A percentile compares a stretch with the other conserved stretches of the same genome.
phyloP scores from a whole-genome alignment of 257 asterid genomes.

The Hygrophila difformis region DNA sequence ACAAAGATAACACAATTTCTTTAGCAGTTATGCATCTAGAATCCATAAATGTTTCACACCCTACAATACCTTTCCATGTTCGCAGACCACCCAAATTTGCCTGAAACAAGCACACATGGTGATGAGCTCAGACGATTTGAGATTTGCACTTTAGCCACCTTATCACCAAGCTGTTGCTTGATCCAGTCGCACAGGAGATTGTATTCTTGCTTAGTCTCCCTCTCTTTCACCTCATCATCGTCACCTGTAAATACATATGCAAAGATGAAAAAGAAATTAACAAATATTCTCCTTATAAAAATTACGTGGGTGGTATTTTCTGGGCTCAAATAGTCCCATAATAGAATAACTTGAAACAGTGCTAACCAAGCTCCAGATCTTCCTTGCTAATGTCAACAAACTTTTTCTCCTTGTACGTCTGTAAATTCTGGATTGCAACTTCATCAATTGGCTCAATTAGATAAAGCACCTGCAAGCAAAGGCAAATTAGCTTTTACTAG shows the following conservation, averaged over 20 bases:
- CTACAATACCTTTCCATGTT: constrained; percentile 98
- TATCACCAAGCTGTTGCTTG: constrained; percentile 91
- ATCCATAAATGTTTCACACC: neutral
- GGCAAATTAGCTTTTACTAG: no score
- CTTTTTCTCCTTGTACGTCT: constrained; percentile 91
- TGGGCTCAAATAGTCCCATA: neutral
- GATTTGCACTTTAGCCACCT: constrained; percentile 94
- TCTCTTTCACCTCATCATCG: constrained; percentile 79
- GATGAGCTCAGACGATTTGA: constrained; percentile 94
- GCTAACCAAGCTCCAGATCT: constrained; percentile 90
- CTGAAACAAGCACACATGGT: constrained; percentile 98
- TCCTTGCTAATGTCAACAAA: constrained; percentile 98
- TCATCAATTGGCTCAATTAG: constrained; percentile 93
- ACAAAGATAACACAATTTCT: neutral
- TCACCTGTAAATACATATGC: constrained; percentile 39
- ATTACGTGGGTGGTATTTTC: neutral
- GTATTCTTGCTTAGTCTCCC: constrained; percentile 80
- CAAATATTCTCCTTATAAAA: no score
- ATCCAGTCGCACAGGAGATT: constrained; percentile 90
- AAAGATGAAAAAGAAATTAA: neutral
- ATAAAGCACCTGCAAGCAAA: constrained; percentile 77
- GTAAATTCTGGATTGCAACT: constrained; percentile 89
- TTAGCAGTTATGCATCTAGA: neutral
- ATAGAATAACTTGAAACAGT: neutral
- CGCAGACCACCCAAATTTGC: constrained; percentile 99